Percentiles rank a stretch among this genome's conserved stretches.
Conservation (phyloP, 352 stramenopile genomes). For the Phytophthora brassicae region DNA sequence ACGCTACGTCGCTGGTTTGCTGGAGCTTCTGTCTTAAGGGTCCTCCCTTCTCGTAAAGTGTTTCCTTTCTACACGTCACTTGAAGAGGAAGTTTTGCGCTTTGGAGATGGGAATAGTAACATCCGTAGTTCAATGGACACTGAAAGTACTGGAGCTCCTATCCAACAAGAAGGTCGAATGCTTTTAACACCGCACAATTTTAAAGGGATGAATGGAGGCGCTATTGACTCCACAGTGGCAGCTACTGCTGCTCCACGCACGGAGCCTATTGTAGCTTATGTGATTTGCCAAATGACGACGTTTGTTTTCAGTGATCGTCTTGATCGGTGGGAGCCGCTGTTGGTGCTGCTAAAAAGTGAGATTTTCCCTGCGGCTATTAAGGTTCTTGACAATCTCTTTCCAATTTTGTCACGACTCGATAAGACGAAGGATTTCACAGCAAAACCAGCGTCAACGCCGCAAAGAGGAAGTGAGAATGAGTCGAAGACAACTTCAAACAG, state of each 20-base stretch:
- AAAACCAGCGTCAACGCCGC: neutral
- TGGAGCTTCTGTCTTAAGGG: constrained; percentile 33
- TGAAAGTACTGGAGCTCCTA: constrained; percentile 40
- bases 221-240: constrained; percentile 30
- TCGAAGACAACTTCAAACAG: constrained; percentile 26
- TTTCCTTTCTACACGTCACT: constrained; percentile 65
- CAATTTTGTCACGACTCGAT: constrained; percentile 61
- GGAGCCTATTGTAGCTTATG: constrained; percentile 84
- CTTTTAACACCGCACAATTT: constrained; percentile 32
- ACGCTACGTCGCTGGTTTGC: constrained; percentile 80
- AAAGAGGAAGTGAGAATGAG: constrained; percentile 22
- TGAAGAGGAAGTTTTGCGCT: constrained; percentile 37
- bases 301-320: constrained; percentile 76
- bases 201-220: constrained; percentile 14
- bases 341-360: constrained; percentile 71
- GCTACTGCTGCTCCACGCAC: constrained; percentile 57
- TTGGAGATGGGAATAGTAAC: constrained; percentile 9
- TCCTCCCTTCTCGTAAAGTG: constrained; percentile 30
- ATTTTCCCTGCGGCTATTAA: constrained; percentile 64
- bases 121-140: neutral
- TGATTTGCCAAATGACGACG: constrained; percentile 80
- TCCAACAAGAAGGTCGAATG: constrained; percentile 34
- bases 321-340: constrained; percentile 80
- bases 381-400: constrained; percentile 75
- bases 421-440: constrained; percentile 27